A percentile compares a stretch with the other conserved stretches of the same genome.
phyloP scores from a whole-genome alignment of 2,329 filamentous ascomycete genomes.

The Cordyceps fumosorosea region DNA sequence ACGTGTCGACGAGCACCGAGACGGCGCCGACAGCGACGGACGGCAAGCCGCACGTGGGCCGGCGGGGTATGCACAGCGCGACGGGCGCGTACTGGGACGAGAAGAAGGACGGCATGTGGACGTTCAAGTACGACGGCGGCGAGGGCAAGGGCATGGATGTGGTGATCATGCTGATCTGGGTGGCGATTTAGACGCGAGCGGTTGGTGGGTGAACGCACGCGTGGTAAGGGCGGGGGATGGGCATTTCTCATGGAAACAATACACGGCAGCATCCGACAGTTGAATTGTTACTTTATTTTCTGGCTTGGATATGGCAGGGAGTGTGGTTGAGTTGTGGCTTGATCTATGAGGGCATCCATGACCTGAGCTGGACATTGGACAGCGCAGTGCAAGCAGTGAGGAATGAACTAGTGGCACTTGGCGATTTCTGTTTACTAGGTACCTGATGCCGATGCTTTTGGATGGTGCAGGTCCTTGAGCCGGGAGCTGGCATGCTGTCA shows the following conservation, averaged over 20 bases:
- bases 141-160: slow-evolving; percentile 63
- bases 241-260: neutral
- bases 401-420: neutral
- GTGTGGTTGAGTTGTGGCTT: neutral
- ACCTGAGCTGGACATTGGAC: neutral
- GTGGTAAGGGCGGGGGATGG: neutral
- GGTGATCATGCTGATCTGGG: slow-evolving; percentile 71
- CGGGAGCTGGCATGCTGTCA: neutral
- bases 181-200: slow-evolving; percentile 51
- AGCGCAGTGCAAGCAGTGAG: neutral
- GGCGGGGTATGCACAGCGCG: slow-evolving; percentile 84
- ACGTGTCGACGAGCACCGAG: slow-evolving; percentile 48
- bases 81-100: slow-evolving; percentile 86
- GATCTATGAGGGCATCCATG: neutral
- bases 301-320: neutral
- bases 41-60: slow-evolving; percentile 65
- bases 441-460: no score
- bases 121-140: slow-evolving; percentile 72
- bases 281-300: neutral
- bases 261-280: neutral
- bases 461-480: neutral
- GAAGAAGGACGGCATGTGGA: slow-evolving; percentile 86
- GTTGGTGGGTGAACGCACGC: neutral
- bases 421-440: no score
- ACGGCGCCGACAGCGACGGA: slow-evolving; percentile 50